A percentile compares a stretch with the other conserved stretches of the same genome.
Evolutionary conservation across 768 basidiomycete genomes (phyloP).

Genomic region (Mycena vitilis): DNA sequence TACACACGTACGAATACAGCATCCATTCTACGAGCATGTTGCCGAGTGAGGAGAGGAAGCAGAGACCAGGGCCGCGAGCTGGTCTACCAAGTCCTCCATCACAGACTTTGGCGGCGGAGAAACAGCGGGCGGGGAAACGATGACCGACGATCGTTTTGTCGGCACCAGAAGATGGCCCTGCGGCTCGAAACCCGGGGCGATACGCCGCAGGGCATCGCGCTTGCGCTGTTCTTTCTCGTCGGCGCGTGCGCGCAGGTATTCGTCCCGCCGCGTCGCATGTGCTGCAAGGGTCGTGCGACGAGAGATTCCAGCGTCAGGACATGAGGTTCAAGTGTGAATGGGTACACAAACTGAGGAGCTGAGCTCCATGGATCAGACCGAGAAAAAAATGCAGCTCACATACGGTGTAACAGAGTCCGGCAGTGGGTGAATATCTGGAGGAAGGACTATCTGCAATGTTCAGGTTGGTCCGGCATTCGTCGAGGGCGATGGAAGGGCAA

Average conservation of each 20-base stretch:
- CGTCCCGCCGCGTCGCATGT: slow-evolving; percentile 74
- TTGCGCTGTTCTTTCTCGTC: slow-evolving; percentile 79
- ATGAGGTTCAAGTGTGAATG: slow-evolving; percentile 93
- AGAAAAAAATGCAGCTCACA: slow-evolving; percentile 54
- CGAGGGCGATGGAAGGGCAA: too few relatives aligned
- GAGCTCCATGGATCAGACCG: not conserved
- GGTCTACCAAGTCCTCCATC: slow-evolving; percentile 88
- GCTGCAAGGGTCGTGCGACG: slow-evolving; percentile 75
- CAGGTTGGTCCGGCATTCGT: not conserved
- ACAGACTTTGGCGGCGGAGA: slow-evolving; percentile 56
- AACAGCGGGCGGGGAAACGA: slow-evolving; percentile 37
- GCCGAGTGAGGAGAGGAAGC: slow-evolving; percentile 15
- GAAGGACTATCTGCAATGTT: slow-evolving; percentile 76
- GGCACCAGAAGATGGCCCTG: slow-evolving; percentile 69
- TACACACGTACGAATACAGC: slow-evolving; percentile 10
- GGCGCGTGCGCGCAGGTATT: slow-evolving; percentile 75
- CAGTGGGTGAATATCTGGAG: slow-evolving; percentile 93
- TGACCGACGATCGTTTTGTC: slow-evolving; percentile 46
- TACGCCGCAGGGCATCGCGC: slow-evolving; percentile 75
- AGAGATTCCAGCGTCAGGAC: slow-evolving; percentile 81
- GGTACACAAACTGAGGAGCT: slow-evolving; percentile 88
- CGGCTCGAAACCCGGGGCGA: slow-evolving; percentile 90
- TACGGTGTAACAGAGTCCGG: slow-evolving; percentile 92
- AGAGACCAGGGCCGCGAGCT: slow-evolving; percentile 76
- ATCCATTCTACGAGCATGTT: slow-evolving; percentile 10